Evolutionary conservation across 2,329 filamentous ascomycete species (phyloP).

Genomic region (Fusarium haematococcum): DNA sequence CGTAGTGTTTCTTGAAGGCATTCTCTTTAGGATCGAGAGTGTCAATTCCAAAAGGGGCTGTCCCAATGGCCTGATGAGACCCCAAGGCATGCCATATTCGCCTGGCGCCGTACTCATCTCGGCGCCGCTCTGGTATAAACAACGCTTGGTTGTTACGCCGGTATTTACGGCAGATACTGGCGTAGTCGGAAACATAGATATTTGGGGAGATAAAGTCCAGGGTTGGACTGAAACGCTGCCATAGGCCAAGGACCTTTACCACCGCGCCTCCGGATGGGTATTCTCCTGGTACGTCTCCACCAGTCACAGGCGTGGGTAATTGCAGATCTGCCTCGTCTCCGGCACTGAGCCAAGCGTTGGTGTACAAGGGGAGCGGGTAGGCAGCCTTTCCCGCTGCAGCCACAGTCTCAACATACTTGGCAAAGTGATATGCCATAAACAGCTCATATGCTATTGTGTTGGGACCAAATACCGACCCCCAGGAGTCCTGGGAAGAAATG

Average conservation of each 20-base stretch:
- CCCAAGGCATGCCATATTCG: background rate
- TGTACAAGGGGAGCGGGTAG: background rate
- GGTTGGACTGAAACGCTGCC: no score
- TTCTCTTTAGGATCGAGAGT: background rate
- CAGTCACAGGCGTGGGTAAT: background rate
- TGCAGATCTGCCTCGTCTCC: background rate
- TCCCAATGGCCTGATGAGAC: background rate
- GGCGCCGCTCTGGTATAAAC: background rate
- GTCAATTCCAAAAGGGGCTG: background rate
- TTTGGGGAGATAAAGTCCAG: background rate
- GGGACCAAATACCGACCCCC: background rate
- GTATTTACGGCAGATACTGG: background rate
- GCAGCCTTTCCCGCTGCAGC: background rate
- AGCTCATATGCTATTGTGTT: background rate
- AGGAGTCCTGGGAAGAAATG: background rate
- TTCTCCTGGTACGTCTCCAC: background rate
- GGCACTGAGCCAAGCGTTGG: background rate
- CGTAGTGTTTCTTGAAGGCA: background rate
- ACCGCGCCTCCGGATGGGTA: background rate
- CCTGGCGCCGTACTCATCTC: background rate
- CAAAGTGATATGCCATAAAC: background rate
- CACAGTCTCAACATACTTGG: background rate
- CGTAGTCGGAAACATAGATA: background rate
- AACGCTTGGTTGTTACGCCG: background rate
- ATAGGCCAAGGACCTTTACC: background rate